Evolutionary conservation across 164 flowering plant species (phyloP), one percentile per base, ranked within the genome.

Genomic region (Stephania japonica): DNA sequence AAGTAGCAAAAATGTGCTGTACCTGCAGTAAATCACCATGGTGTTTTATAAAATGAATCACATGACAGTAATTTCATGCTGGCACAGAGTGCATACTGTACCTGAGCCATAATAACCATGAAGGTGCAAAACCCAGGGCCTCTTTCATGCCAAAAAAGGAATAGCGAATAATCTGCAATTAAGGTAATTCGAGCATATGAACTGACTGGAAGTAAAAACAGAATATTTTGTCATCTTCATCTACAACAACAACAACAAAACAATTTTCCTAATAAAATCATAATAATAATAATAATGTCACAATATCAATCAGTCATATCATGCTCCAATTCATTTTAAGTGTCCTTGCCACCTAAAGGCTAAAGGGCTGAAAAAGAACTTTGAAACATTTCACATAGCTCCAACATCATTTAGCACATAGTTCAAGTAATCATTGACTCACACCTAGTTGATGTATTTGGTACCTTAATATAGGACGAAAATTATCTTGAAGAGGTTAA

Each of bases 61-160:
- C 26, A 62, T 41, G 21, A 16, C 59, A 18, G 41, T 32, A 42
- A 59, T 71, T 21, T 72, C 41, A 66, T 8, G 18, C n/a, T 53
- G 43, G 65, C 62, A 72, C 8, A 64, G 42, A 61, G 23, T 4
- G 24, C 7, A 74, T 79, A 93, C 99, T 13, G 68, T 79, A 93
- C 99, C 98, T 89, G 72, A 95, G 97, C 99, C 99, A 95, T 81
- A 90, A 79, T 68, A 87, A 90, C 93, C 91, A 93, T 72, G 89
- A 87, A 74, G 98, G 99, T 47, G 97, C 80, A 82, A 79, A 89
- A 64, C 99, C 98, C 69, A 95, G 77, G 21, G 85, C 86, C 81
- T 95, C 97, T 80, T 95, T 95, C 75, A 81, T 42, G 70, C 99
- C 98, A 83, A 93, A 95, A 87, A 93, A 95, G 42, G 92, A 84